Conservation (phyloP, 768 basidiomycete species). For the Epithele typhae region DNA sequence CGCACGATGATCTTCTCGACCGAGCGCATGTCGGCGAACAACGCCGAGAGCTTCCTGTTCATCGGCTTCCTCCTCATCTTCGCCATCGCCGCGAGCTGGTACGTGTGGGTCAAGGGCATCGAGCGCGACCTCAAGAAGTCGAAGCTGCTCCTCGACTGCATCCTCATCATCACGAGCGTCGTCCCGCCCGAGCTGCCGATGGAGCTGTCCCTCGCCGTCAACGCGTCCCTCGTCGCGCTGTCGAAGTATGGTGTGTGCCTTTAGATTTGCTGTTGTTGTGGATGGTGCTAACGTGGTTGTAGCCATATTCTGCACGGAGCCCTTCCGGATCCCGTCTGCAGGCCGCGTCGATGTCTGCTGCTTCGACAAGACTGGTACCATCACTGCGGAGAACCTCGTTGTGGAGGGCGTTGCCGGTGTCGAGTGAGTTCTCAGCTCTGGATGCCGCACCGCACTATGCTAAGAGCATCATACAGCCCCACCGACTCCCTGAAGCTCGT, state of each 20-base stretch:
- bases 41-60: slow-evolving; percentile 92
- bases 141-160: slow-evolving; percentile 91
- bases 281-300: neutral
- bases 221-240: slow-evolving; percentile 88
- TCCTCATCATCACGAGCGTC: slow-evolving; percentile 94
- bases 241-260: slow-evolving; percentile 77
- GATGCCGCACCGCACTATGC: too few species aligned
- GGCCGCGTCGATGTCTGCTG: slow-evolving; percentile 98
- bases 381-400: slow-evolving; percentile 93
- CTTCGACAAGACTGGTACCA: slow-evolving; percentile 99
- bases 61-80: slow-evolving; percentile 98
- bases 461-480: slow-evolving; percentile 39
- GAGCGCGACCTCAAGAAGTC: slow-evolving; percentile 92
- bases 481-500: slow-evolving; percentile 63
- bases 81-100: slow-evolving; percentile 96
- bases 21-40: slow-evolving; percentile 95
- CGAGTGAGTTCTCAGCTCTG: slow-evolving; percentile 70
- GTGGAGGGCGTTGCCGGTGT: slow-evolving; percentile 92
- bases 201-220: slow-evolving; percentile 96
- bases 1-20: slow-evolving; percentile 99
- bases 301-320: slow-evolving; percentile 99
- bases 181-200: slow-evolving; percentile 98
- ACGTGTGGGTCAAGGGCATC: slow-evolving; percentile 97
- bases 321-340: slow-evolving; percentile 95
- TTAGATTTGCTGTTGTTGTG: neutral